Conservation (phyloP, 352 stramenopile genomes). For the Phytopythium kandeliae region DNA sequence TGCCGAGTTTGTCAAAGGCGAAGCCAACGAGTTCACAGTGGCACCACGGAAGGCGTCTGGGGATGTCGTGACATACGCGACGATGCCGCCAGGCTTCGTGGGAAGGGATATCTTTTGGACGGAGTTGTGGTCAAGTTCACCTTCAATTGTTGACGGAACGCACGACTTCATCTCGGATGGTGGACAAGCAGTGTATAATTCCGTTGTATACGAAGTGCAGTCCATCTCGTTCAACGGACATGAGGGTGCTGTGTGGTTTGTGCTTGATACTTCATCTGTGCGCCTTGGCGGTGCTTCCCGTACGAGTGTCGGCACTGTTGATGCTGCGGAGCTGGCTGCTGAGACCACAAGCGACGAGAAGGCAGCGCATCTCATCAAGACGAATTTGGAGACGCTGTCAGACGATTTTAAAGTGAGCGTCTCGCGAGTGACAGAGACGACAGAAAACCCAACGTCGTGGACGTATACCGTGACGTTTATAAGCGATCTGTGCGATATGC, state of each 20-base stretch:
- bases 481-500: slow-evolving; percentile 78
- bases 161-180: slow-evolving; percentile 90
- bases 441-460: slow-evolving; percentile 23
- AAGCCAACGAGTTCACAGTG: slow-evolving; percentile 94
- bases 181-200: slow-evolving; percentile 89
- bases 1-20: slow-evolving; percentile 90
- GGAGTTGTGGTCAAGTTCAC: slow-evolving; percentile 88
- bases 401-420: slow-evolving; percentile 87
- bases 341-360: slow-evolving; percentile 31
- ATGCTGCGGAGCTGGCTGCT: slow-evolving; percentile 34
- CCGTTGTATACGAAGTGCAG: slow-evolving; percentile 89
- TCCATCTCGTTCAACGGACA: slow-evolving; percentile 63
- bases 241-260: slow-evolving; percentile 59
- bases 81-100: slow-evolving; percentile 70
- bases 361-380: slow-evolving; percentile 74
- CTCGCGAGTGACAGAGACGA: slow-evolving; percentile 33
- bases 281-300: slow-evolving; percentile 39
- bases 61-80: slow-evolving; percentile 86
- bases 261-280: slow-evolving; percentile 65
- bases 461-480: slow-evolving; percentile 87
- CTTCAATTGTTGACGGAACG: slow-evolving; percentile 81
- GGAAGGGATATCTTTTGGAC: slow-evolving; percentile 95
- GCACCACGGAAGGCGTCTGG: slow-evolving; percentile 92
- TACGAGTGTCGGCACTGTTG: slow-evolving; percentile 35
- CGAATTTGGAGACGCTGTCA: slow-evolving; percentile 66